phyloP scores from a whole-genome alignment of 2,329 filamentous ascomycete genomes.

The Fusarium sp. region DNA sequence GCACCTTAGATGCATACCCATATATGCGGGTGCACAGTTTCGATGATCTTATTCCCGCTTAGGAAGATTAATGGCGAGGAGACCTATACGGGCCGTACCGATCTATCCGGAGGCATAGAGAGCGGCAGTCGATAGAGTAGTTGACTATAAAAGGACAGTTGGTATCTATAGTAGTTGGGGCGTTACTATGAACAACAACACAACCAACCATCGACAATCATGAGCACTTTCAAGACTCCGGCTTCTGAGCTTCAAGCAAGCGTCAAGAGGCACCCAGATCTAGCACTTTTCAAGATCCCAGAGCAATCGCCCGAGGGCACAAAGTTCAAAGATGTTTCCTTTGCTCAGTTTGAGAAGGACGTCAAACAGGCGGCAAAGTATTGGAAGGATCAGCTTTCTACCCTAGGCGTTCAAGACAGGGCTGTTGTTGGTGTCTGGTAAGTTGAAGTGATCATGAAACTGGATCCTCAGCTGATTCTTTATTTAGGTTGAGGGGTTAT shows the following conservation, averaged over 20 bases:
- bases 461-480: background rate
- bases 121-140: background rate
- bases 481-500: slow-evolving; percentile 26
- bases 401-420: background rate
- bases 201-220: background rate
- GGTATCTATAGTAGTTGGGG: background rate
- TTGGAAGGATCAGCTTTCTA: slow-evolving; percentile 19
- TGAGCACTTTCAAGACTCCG: slow-evolving; percentile 5
- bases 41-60: background rate
- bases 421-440: slow-evolving; percentile 40
- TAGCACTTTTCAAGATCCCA: slow-evolving; percentile 28
- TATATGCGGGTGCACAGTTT: background rate
- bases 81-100: background rate
- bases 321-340: slow-evolving; percentile 26
- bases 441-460: background rate
- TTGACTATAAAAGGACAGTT: background rate
- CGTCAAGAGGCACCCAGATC: background rate
- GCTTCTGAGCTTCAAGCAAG: background rate
- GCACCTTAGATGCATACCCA: background rate
- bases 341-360: slow-evolving; percentile 15
- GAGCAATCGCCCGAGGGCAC: background rate
- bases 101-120: background rate
- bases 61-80: background rate
- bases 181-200: background rate
- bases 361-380: slow-evolving; percentile 19